These are phyloP conservation scores for Breynia disticha DNA, from an alignment of 441 rosid genomes.

Conservation along the genomic window DNA sequence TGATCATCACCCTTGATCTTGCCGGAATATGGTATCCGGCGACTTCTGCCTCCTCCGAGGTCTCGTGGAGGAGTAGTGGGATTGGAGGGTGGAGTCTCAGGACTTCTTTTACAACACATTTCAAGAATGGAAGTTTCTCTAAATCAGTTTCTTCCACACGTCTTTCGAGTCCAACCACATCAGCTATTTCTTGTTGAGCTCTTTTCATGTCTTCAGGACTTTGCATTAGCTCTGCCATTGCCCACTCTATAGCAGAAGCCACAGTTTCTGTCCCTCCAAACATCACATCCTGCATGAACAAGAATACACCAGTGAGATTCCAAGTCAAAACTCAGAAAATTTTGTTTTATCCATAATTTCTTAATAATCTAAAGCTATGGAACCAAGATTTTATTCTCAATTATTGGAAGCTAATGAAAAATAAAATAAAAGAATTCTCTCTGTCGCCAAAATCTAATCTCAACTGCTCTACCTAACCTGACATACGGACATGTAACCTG, in stretches of 20 bases:
- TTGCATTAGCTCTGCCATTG: conserved; percentile 64
- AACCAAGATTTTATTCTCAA: no score
- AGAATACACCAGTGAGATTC: no score
- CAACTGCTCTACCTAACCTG: no score
- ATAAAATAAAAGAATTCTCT: no score
- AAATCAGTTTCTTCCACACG: conserved; percentile 73
- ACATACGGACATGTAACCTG: no score
- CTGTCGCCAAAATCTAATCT: no score
- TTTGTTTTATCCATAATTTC: no score
- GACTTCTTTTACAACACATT: conserved; percentile 66
- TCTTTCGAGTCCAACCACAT: conserved; percentile 77
- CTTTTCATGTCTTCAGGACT: conserved; percentile 63
- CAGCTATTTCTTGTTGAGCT: conserved; percentile 71
- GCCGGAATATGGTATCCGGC: conserved; percentile 66
- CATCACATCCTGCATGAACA: conserved; percentile 71
- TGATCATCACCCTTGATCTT: conserved; percentile 72
- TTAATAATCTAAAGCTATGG: no score
- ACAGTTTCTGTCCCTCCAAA: conserved; percentile 98
- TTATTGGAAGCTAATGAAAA: no score
- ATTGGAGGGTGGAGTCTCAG: conserved; percentile 93
- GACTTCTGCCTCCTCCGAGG: conserved; percentile 55
- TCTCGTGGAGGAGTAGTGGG: conserved; percentile 91
- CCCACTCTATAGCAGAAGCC: conserved; percentile 94
- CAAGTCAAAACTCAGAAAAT: no score
- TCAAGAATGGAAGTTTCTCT: conserved; percentile 58